phyloP scores from a whole-genome alignment of 345 rosid genomes.

The Ceriops tagal region DNA sequence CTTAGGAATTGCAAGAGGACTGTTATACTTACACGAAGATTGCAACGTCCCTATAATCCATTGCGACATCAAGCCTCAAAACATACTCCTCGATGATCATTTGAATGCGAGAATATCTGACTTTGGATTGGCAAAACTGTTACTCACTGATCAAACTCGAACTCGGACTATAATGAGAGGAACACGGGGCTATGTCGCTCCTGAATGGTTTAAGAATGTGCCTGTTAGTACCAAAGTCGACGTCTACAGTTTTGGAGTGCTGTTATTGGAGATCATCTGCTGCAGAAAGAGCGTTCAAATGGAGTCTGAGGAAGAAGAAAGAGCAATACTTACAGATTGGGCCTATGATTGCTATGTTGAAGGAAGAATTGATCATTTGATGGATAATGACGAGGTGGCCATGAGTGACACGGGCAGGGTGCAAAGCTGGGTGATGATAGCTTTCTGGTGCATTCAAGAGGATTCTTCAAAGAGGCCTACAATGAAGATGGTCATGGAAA shows the following conservation, averaged over 20 bases:
- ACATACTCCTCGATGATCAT: conserved; percentile 1
- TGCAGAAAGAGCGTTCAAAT: conserved; percentile 15
- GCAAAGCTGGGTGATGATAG: conserved; percentile 16
- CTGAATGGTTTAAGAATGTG: conserved; percentile 2
- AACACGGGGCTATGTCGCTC: conserved; percentile 6
- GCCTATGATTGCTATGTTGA: conserved; percentile 16
- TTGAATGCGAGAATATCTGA: conserved; percentile 14
- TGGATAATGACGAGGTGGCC: conserved; percentile 8
- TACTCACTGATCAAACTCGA: conserved; percentile 5
- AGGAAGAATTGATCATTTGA: conserved; percentile 13
- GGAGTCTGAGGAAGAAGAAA: conserved; percentile 2
- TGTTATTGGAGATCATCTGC: conserved; percentile 7
- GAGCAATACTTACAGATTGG: conserved; percentile 18
- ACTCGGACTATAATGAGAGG: conserved; percentile 7
- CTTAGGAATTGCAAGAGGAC: conserved; percentile 15
- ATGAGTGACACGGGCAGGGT: conserved; percentile 15
- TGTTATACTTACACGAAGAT: conserved; percentile 16
- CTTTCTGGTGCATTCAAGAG: conserved; percentile 29
- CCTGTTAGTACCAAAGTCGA: conserved; percentile 3
- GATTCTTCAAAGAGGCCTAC: conserved; percentile 25
- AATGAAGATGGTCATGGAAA: conserved; percentile 21
- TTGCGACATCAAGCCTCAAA: too few species aligned
- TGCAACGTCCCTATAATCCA: too few species aligned
- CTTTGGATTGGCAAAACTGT: conserved; percentile 17
- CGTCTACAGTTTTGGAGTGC: conserved; percentile 10